Base-by-base conservation (phyloP, 176 grass and related monocot genomes). In the Cenchrus fungigraminus region DNA sequence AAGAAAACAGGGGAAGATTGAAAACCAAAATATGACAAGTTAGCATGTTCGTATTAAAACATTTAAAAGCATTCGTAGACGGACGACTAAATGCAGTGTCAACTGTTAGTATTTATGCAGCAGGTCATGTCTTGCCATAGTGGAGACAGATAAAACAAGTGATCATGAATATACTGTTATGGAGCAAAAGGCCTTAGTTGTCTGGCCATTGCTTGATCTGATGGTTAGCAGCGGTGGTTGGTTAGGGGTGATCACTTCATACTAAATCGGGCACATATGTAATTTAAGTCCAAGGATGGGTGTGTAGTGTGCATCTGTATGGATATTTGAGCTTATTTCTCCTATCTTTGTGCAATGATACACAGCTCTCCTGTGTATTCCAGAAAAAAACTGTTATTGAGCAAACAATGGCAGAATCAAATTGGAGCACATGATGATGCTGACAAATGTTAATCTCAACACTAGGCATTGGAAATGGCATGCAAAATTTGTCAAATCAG, bases 101-200 rank as follows among this genome's bases (percentile, higher is more conserved):
- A 61, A 37, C n/a, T 85, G 34, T 54, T 77, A 77, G 44, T 69
- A 44, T 75, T 56, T 43, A 75, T 15, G 74, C 5, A 58, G 54
- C 25, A 80, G 79, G 49, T 12, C 12, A 80, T 34, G 6, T 44
- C 51, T 74, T 74, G 28, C 42, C 28, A 85, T 19, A 57, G 13
- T 1, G 0, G 9, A 89, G 12, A 84, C 12, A 54, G 19, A 14
- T 80, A 52, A 9, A 3, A 54, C 50, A 46, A 3, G 4, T 57
- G 59, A 65, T 66, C 57, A 59, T 73, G 20, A 57, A 7, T 19
- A 74, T 46, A 79, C 0, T 65, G 34, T 55, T 44, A 6, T 42
- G 63, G 9, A 42, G 71, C 3, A 31, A 68, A 32, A 3, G 37
- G 37, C 2, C 37, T 40, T 40, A 40, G 37, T 40, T 40, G 37